Evolutionary conservation across 805 yeast genomes (phyloP).

Genomic region (Hanseniaspora taiwanica): DNA sequence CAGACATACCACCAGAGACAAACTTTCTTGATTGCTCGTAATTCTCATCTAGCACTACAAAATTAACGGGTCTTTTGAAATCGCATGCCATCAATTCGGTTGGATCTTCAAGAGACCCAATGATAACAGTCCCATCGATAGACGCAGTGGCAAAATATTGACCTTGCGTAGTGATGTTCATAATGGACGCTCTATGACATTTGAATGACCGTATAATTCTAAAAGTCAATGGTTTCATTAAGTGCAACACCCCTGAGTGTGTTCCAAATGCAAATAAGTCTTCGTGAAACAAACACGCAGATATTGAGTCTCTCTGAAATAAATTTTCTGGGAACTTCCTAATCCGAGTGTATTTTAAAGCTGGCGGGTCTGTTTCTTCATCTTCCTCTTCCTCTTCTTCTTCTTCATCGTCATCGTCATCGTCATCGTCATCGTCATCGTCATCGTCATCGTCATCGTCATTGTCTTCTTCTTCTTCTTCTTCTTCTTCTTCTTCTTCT

Average conservation of each 20-base stretch:
- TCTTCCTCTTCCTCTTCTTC: constrained; percentile 30
- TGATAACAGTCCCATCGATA: constrained; percentile 84
- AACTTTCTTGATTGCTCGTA: constrained; percentile 52
- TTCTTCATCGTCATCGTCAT: constrained; percentile 18
- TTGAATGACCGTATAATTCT: constrained; percentile 56
- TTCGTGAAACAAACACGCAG: constrained; percentile 51
- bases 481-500: constrained; percentile 2
- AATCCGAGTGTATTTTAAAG: constrained; percentile 61
- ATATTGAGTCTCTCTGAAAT: constrained; percentile 64
- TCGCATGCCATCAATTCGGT: constrained; percentile 61
- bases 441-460: constrained; percentile 14
- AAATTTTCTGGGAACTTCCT: constrained; percentile 55
- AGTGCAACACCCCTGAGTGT: constrained; percentile 71
- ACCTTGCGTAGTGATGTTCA: constrained; percentile 64
- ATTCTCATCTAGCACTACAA: constrained; percentile 67
- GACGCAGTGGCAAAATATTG: constrained; percentile 73
- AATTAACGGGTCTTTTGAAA: constrained; percentile 77
- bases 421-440: constrained; percentile 21
- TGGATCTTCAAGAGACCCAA: constrained; percentile 54
- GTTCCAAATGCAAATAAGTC: constrained; percentile 69
- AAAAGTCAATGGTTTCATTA: constrained; percentile 43
- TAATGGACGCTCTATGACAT: constrained; percentile 75
- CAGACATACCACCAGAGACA: constrained; percentile 83
- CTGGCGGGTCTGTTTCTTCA: constrained; percentile 53
- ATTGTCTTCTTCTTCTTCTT: constrained; percentile 8